These are phyloP conservation scores for Citrullus amarus DNA, from an alignment of 306 rosid species.

Conservation along the genomic window DNA sequence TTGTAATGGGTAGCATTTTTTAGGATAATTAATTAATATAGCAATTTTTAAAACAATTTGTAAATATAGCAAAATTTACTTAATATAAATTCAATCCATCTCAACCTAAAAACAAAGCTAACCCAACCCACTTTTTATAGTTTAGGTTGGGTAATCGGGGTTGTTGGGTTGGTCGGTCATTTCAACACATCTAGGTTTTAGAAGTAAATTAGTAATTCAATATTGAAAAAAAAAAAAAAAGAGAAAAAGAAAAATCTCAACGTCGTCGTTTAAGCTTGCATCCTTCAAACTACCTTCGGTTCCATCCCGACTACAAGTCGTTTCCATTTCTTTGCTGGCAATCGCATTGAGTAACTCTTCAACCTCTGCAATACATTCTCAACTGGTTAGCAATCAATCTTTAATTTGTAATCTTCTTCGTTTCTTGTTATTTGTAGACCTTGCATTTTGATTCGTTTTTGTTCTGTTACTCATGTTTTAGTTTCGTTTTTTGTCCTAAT, in stretches of 20 bases:
- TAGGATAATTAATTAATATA: no score
- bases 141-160: no score
- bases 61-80: no score
- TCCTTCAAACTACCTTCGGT: not conserved
- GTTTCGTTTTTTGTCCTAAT: not conserved
- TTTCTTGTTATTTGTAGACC: not conserved
- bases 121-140: no score
- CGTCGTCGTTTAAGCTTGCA: not conserved
- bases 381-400: not conserved
- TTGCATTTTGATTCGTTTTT: not conserved
- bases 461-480: not conserved
- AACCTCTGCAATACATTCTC: not conserved
- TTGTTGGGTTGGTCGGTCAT: no score
- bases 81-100: no score
- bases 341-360: not conserved
- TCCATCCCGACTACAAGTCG: not conserved
- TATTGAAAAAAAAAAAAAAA: no score
- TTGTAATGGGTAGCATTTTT: no score
- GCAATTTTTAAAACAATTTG: no score
- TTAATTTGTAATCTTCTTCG: not conserved
- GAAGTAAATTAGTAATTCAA: no score
- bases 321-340: not conserved
- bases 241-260: not conserved
- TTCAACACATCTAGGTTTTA: no score
- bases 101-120: no score